Evolutionary conservation across 208 protist genomes (phyloP).

Genomic region (Vickermania ingenoplastis): DNA sequence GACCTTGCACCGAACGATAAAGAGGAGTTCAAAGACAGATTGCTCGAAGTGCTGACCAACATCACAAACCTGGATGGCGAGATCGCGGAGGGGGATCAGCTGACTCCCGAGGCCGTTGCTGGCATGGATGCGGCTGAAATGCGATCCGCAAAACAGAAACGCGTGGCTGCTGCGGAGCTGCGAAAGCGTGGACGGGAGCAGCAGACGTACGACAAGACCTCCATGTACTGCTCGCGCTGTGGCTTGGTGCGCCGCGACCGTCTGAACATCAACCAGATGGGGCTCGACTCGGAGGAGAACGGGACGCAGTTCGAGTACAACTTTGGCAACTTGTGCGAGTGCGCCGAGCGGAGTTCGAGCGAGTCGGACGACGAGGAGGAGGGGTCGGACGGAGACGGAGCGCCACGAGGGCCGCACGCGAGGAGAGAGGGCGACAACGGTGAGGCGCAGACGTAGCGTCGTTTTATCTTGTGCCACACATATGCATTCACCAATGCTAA

Average conservation of each 20-base stretch:
- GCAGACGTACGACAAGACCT: slow-evolving; percentile 61
- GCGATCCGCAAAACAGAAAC: slow-evolving; percentile 46
- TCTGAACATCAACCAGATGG: slow-evolving; percentile 82
- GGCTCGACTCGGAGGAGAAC: slow-evolving; percentile 80
- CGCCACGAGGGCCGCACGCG: too few relatives aligned
- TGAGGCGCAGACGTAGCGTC: too few relatives aligned
- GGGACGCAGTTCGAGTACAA: slow-evolving; percentile 88
- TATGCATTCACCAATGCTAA: too few relatives aligned
- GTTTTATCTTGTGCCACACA: too few relatives aligned
- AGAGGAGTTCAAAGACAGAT: slow-evolving; percentile 64
- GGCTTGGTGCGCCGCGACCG: slow-evolving; percentile 70
- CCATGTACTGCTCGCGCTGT: slow-evolving; percentile 77
- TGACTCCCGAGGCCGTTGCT: slow-evolving; percentile 35
- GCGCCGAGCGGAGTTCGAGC: slow-evolving; percentile 49
- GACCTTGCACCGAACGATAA: slow-evolving; percentile 13
- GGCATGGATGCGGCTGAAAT: slow-evolving; percentile 69
- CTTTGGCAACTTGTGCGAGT: slow-evolving; percentile 79
- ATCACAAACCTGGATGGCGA: slow-evolving; percentile 62
- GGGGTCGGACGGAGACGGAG: background rate
- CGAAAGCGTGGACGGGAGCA: slow-evolving; percentile 77
- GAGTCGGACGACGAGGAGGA: slow-evolving; percentile 18
- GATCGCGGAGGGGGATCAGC: slow-evolving; percentile 10
- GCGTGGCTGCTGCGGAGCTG: slow-evolving; percentile 23
- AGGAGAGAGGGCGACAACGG: too few relatives aligned
- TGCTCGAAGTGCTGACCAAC: slow-evolving; percentile 67